These are phyloP conservation scores for Tuber borchii DNA, from an alignment of 495 filamentous ascomycete genomes.

Conservation along the genomic window DNA sequence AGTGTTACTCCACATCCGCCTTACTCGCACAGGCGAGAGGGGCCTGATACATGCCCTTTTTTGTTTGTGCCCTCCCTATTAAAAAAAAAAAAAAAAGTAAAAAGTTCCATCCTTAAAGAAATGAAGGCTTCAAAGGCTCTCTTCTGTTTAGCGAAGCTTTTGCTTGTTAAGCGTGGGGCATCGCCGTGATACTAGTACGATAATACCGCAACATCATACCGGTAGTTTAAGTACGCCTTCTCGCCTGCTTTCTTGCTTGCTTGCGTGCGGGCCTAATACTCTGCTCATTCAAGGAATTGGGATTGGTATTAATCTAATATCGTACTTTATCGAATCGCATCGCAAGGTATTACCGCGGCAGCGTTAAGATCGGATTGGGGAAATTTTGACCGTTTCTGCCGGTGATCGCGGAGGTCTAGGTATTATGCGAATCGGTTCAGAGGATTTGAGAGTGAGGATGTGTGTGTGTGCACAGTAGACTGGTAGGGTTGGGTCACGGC, in stretches of 20 bases:
- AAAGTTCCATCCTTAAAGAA: neutral
- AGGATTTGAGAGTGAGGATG: neutral
- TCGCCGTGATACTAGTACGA: too few relatives aligned
- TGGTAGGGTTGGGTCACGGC: neutral
- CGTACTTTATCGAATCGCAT: neutral
- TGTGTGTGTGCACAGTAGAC: neutral
- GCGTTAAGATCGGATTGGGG: neutral
- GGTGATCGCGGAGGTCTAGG: neutral
- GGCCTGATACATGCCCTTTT: neutral
- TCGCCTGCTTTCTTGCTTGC: too few relatives aligned
- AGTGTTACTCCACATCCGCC: too few relatives aligned
- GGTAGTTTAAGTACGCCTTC: too few relatives aligned
- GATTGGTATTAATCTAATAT: neutral
- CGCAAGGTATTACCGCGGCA: neutral
- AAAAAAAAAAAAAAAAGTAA: too few relatives aligned
- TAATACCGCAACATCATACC: too few relatives aligned
- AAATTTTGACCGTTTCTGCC: neutral
- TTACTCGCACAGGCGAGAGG: too few relatives aligned
- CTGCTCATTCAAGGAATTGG: neutral
- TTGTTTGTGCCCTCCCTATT: neutral
- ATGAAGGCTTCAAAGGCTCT: neutral
- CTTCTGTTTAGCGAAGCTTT: too few relatives aligned
- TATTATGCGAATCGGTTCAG: neutral
- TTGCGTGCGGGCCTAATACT: neutral
- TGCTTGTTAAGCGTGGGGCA: too few relatives aligned